phyloP scores from a whole-genome alignment of 2,329 filamentous ascomycete species.

The Stachybotrys elegans region DNA sequence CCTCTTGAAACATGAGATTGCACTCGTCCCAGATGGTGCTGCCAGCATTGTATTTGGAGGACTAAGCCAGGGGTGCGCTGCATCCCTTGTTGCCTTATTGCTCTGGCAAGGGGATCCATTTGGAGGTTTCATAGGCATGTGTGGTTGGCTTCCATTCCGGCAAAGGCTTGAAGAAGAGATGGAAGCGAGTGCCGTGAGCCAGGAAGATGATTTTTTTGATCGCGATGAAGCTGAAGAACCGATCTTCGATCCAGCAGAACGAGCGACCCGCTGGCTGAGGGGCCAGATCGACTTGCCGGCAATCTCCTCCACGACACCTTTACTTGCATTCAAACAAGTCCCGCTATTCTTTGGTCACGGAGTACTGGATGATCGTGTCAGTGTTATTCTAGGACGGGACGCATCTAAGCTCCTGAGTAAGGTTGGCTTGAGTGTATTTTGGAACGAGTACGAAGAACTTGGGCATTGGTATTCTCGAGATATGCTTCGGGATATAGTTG shows the following conservation, averaged over 20 bases:
- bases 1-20: constrained; percentile 25
- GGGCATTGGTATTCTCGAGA: constrained; percentile 34
- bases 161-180: constrained; percentile 15
- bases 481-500: constrained; percentile 28
- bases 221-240: not conserved
- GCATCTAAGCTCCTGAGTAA: constrained; percentile 21
- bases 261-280: not conserved
- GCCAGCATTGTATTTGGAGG: constrained; percentile 38
- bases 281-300: not conserved
- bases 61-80: constrained; percentile 45
- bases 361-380: constrained; percentile 30
- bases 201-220: constrained; percentile 1
- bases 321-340: constrained; percentile 11
- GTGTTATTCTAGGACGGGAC: constrained; percentile 22
- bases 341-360: constrained; percentile 38
- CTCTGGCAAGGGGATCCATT: constrained; percentile 30
- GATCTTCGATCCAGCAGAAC: not conserved
- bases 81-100: constrained; percentile 29
- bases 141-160: constrained; percentile 33
- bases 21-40: constrained; percentile 21
- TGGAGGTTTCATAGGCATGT: constrained; percentile 31
- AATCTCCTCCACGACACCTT: not conserved
- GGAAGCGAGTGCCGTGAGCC: not conserved
- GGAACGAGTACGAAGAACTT: constrained; percentile 29
- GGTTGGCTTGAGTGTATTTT: constrained; percentile 23